Conservation (phyloP, 2,329 filamentous ascomycete genomes). For the Pseudogymnoascus sp. region DNA sequence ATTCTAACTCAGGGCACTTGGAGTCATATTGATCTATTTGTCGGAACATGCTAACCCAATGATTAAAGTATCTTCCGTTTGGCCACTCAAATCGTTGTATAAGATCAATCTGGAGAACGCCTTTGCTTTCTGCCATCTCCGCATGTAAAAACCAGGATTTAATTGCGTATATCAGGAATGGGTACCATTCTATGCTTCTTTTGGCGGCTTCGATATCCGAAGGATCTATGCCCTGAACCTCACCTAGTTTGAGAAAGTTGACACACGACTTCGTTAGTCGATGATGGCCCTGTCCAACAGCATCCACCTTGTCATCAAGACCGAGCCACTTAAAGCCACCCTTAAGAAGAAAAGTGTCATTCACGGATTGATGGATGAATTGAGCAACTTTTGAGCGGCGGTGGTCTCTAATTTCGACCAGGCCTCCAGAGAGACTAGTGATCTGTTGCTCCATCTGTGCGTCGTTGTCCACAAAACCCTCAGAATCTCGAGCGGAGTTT, state of each 20-base stretch:
- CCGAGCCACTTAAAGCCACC: background rate
- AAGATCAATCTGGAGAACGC: background rate
- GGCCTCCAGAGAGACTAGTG: constrained; percentile 19
- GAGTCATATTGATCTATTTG: background rate
- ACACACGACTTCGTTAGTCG: constrained; percentile 14
- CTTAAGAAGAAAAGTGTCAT: background rate
- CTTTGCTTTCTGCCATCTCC: constrained; percentile 7
- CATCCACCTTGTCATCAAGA: background rate
- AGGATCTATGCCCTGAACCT: background rate
- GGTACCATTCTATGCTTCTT: background rate
- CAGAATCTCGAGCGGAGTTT: background rate
- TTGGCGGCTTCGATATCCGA: background rate
- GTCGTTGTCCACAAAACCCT: constrained; percentile 16
- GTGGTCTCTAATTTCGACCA: constrained; percentile 15
- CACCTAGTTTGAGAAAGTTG: constrained; percentile 11
- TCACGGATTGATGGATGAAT: constrained; percentile 27
- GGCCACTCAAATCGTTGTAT: background rate
- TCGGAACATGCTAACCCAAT: background rate
- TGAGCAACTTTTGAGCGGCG: constrained; percentile 25
- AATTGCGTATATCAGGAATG: constrained; percentile 1
- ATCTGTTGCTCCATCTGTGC: constrained; percentile 18
- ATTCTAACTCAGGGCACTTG: background rate
- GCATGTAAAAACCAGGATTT: constrained; percentile 14
- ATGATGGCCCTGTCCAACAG: constrained; percentile 12
- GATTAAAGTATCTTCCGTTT: background rate